Evolutionary conservation across 2,329 filamentous ascomycete species (phyloP), one percentile per base, ranked within the genome.

Genomic region (Elsinoe necatrix): DNA sequence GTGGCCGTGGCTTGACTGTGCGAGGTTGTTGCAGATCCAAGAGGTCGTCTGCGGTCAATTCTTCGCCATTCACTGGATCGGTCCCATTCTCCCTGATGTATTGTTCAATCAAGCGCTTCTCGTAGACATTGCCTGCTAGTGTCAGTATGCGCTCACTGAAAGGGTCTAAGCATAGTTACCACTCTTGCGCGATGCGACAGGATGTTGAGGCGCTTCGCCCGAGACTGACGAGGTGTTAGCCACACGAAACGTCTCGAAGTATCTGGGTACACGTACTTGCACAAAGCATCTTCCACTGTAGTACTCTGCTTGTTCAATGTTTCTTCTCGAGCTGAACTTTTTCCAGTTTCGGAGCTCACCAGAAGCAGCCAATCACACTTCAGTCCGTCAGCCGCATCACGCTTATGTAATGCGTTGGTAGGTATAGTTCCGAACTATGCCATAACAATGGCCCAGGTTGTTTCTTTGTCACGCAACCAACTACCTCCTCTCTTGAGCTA

Each of bases 71-170:
- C 58, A 90, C 85, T 27, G 93, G 93, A 67, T 98, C 93, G 63
- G 89, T 95, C 66, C 88, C 89, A 73, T 97, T 83, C 73, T 97
- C 89, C 62, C 87, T 81, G 67, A 98, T 90, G 71, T 96, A 95
- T 64, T 92, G 87, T 71, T 96, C 90, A 67, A 98, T 92, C 61
- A 98, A 79, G 52, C 92, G 86, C 75, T 89, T 95, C 75, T 98
- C 93, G 72, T 95, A 98, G 52, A 97, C 83, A 70, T 87, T 85
- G 66, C 92, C 89, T 89, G 68, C 25, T 61, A 27, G 57, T 56
- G 58, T 61, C 37, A 59, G 54, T 57, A 54, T 55, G 54, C 41
- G 54, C 41, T 41, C 61, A 43, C 54, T 58, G 45, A 58, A 55
- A 52, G 54, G 58, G 60, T 55, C 57, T 37, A 43, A 31, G 52